These are phyloP conservation scores for Mucor racemosus DNA, from an alignment of 371 early-diverging fungal genomes.

Conservation along the genomic window DNA sequence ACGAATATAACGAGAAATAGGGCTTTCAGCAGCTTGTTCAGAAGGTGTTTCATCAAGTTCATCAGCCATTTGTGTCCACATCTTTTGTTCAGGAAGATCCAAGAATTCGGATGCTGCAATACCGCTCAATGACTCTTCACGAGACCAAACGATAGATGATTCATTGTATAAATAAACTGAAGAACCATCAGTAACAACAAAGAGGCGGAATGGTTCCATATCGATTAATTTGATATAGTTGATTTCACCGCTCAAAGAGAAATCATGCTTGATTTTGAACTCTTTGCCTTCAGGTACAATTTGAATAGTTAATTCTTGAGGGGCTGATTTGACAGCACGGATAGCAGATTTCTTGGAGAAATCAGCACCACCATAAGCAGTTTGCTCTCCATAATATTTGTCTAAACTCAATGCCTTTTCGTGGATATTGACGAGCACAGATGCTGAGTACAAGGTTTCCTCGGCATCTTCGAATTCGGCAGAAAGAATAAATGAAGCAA, in stretches of 20 bases:
- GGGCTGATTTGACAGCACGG: slow-evolving; percentile 17
- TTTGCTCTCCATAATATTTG: slow-evolving; percentile 32
- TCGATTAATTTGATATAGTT: slow-evolving; percentile 30
- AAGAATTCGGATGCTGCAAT: slow-evolving; percentile 74
- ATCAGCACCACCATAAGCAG: slow-evolving; percentile 29
- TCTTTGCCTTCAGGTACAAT: slow-evolving; percentile 19
- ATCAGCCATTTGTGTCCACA: slow-evolving; percentile 78
- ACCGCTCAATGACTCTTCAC: slow-evolving; percentile 84
- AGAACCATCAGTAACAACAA: slow-evolving; percentile 61
- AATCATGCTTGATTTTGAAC: slow-evolving; percentile 37
- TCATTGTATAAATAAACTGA: slow-evolving; percentile 61
- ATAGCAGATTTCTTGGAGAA: slow-evolving; percentile 13
- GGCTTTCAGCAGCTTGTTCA: slow-evolving; percentile 42
- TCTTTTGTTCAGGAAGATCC: slow-evolving; percentile 78
- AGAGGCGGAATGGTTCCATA: slow-evolving; percentile 30
- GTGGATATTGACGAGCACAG: slow-evolving; percentile 26
- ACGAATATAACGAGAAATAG: slow-evolving; percentile 71
- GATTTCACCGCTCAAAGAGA: slow-evolving; percentile 48
- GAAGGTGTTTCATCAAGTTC: slow-evolving; percentile 64
- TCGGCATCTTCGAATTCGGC: slow-evolving; percentile 17
- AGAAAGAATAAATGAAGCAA: slow-evolving; percentile 15
- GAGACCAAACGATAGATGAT: slow-evolving; percentile 68
- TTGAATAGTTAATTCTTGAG: slow-evolving; percentile 16
- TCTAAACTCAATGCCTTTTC: slow-evolving; percentile 18
- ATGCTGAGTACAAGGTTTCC: slow-evolving; percentile 12